Base-by-base conservation (phyloP, 805 yeast species). In the Geotrichum ghanense region DNA sequence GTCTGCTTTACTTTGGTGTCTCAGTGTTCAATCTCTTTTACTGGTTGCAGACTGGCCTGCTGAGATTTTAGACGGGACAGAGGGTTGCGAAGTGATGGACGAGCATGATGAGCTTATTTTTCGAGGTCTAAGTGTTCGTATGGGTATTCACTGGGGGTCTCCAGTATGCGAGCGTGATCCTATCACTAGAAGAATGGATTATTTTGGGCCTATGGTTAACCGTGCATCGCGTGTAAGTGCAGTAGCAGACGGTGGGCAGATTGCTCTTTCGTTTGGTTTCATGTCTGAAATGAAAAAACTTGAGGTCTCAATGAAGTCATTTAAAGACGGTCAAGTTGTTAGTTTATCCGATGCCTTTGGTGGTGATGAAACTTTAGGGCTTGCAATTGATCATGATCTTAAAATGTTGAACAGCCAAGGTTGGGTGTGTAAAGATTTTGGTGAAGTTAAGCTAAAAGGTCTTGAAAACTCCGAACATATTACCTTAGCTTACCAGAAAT, bases 61-160 rank as follows among this genome's bases (percentile, higher is more conserved):
- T 2, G 97, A 90, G 57, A 87, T 92, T 22, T 69, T 90, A 27
- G 82, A 82, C 24, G 78, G 87, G 27, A 83, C 78, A 51, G 95
- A 88, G 55, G 94, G 97, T 25, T 76, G 83, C 53, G 84, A 84
- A 52, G 75, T 88, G 3, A 71, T 78, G 21, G 96, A 87, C 62
- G 66, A 68, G 5, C 64, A 73, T 9, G 70, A 74, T 1, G 75
- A 72, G 3, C 61, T 78, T 2, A 75, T 92, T 6, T 92, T 81
- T 65, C 71, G 92, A 48, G 99, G 99, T 2, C 68, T 92, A 41
- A 83, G 95, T 1, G 99, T 92, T 7, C 76, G 99, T 59, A 92
- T 92, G 97, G 99, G 99, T 51, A 76, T 87, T 39, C 97, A 92
- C 63, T 92, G 97, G 95, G 99, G 99, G 52, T 73, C 83, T 1